Conservation (phyloP, 2,329 filamentous ascomycete species). For the Pseudogymnoascus sp. region DNA sequence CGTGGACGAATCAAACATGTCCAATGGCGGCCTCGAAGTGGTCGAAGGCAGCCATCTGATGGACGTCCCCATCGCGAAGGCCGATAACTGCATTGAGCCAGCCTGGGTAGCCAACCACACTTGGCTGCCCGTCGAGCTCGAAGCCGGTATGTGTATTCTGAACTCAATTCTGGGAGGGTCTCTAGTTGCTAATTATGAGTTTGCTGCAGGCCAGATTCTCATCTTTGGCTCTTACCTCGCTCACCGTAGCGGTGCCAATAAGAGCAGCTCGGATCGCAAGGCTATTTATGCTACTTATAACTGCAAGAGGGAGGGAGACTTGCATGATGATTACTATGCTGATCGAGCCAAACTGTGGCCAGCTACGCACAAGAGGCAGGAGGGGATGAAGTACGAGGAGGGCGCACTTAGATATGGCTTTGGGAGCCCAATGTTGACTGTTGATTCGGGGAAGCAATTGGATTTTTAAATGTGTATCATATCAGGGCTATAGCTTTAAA, state of each 20-base stretch:
- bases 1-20: constrained; percentile 27
- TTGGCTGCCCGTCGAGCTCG: constrained; percentile 28
- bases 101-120: constrained; percentile 27
- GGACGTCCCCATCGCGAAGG: constrained; percentile 25
- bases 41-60: constrained; percentile 30
- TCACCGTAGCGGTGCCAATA: constrained; percentile 28
- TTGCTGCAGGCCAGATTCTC: constrained; percentile 26
- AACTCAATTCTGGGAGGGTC: neutral
- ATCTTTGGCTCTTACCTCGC: constrained; percentile 31
- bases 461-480: neutral
- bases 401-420: constrained; percentile 31
- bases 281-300: constrained; percentile 39
- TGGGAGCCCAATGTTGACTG: constrained; percentile 34
- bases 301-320: constrained; percentile 32
- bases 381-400: constrained; percentile 30
- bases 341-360: constrained; percentile 35
- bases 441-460: constrained; percentile 22
- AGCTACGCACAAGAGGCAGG: constrained; percentile 32
- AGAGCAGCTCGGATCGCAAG: constrained; percentile 28
- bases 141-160: constrained; percentile 24
- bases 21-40: constrained; percentile 31
- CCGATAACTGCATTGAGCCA: constrained; percentile 27
- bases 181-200: neutral
- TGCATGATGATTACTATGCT: constrained; percentile 36
- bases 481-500: neutral